Evolutionary conservation across 192 early-diverging fungal species (phyloP), one percentile per base, ranked within the genome.

Genomic region (Oehlia diaphana): DNA sequence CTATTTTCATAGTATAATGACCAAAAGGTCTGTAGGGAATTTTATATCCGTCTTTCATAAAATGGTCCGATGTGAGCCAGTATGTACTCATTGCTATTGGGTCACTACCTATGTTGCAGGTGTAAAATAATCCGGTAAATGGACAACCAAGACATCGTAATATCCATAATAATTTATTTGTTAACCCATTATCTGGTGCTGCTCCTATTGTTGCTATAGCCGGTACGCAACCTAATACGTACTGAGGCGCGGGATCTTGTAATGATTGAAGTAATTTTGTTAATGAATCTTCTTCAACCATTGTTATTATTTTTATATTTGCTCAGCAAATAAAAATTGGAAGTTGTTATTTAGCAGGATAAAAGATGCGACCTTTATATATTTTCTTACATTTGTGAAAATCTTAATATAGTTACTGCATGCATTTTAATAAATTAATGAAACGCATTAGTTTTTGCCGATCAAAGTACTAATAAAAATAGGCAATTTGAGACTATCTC

Each of bases 221-320:
- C 21, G 70, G 70, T 26, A 72, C 8, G 14, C 13, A 10, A 49
- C 70, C 39, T 23, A 49, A 72, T 2, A 72, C 42, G 23, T 72
- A 72, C 23, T 72, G 70, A 2, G 70, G 70, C 5, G 44, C 13
- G 26, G 70, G 70, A 5, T 72, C 14, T 72, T 72, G 70, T 50
- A 72, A 72, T 47, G 10, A 2, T 1, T 1, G 9, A 12, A 47
- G 2, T 9, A 47, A 47, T 47, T 47, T 47, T 47, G 44, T 47
- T 2, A 47, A 10, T 47, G 44, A 47, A 47, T 47, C 44, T 9
- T 47, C 44, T 47, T 0, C 26, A 26, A 26, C 44, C 44, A 47
- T 12, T 7, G 39, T 9, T 12, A 9, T 44, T 44, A 44, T 44
- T 44, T n/a, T 44, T 44, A 7, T 8, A 47, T 47, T 47, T 12